Percentiles rank a stretch among this genome's conserved stretches.
Evolutionary conservation across 1,284 basidiomycete genomes (phyloP).

Genomic region (Cystobasidiaceae sp.): DNA sequence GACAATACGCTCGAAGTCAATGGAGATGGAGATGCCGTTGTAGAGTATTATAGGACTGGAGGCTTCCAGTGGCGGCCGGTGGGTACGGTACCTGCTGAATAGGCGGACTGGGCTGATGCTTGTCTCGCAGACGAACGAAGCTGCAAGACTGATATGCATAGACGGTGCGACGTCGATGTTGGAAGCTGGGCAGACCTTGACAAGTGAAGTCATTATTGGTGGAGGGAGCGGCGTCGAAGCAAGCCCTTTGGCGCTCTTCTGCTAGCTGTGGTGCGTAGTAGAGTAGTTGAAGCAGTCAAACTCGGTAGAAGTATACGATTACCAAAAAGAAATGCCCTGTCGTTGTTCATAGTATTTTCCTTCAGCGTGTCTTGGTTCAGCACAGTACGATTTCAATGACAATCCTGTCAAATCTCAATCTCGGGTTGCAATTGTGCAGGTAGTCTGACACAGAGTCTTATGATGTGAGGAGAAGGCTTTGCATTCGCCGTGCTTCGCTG

Average conservation of each 20-base stretch:
- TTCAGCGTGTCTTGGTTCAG: no score
- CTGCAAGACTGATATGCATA: constrained; percentile 23
- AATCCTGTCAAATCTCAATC: no score
- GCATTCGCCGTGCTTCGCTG: no score
- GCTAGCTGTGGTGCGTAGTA: neutral
- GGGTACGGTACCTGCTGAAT: neutral
- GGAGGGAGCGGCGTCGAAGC: neutral
- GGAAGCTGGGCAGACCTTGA: neutral
- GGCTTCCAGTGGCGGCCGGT: constrained; percentile 27
- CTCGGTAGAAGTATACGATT: neutral
- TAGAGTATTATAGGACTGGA: constrained; percentile 22
- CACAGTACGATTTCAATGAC: no score
- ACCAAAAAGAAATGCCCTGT: no score
- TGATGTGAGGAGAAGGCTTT: no score
- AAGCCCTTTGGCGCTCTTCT: constrained; percentile 1
- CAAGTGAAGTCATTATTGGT: neutral
- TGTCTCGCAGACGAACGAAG: constrained; percentile 16
- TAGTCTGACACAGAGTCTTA: no score
- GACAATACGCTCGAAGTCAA: neutral
- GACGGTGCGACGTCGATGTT: constrained; percentile 13
- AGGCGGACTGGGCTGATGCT: neutral
- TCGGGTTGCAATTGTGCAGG: no score
- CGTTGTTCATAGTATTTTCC: no score
- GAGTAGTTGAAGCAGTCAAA: neutral
- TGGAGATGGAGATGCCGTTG: neutral